Conservation (phyloP, 2,329 filamentous ascomycete species). For the Coniella lustricola region DNA sequence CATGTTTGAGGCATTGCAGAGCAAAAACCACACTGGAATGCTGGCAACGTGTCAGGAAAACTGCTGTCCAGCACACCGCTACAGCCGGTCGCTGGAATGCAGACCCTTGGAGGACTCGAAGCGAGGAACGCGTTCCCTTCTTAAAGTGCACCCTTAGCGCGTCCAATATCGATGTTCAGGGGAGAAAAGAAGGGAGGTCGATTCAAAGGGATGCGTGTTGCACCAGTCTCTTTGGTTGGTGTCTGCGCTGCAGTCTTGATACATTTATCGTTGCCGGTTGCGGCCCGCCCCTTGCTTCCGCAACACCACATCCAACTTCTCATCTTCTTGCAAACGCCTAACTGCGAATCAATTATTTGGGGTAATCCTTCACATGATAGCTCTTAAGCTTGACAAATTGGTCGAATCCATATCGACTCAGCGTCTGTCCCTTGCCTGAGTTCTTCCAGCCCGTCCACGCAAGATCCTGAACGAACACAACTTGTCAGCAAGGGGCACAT, state of each 20-base stretch:
- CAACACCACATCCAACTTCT: background rate
- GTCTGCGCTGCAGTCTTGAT: background rate
- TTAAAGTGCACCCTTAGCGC: conserved; percentile 10
- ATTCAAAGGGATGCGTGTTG: conserved; percentile 3
- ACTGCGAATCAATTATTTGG: conserved; percentile 43
- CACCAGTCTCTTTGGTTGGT: background rate
- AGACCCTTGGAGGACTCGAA: conserved; percentile 1
- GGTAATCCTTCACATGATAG: conserved; percentile 82
- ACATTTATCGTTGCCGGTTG: conserved; percentile 4
- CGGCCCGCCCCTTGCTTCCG: conserved; percentile 14
- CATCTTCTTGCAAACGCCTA: background rate
- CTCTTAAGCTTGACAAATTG: conserved; percentile 96
- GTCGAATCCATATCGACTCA: conserved; percentile 87
- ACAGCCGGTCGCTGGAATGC: conserved; percentile 3
- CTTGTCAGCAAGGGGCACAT: conserved; percentile 18
- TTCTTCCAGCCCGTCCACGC: conserved; percentile 99
- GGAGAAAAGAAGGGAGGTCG: background rate
- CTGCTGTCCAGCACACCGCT: too few species aligned
- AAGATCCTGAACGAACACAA: conserved; percentile 54
- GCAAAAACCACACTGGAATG: too few species aligned
- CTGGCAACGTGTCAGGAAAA: too few species aligned
- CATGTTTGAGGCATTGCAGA: too few species aligned
- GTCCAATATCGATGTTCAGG: too few species aligned
- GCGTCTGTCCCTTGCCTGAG: conserved; percentile 82
- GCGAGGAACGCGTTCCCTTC: conserved; percentile 7